phyloP scores from a whole-genome alignment of 305 asterid species.

The Fraxinus nigra region DNA sequence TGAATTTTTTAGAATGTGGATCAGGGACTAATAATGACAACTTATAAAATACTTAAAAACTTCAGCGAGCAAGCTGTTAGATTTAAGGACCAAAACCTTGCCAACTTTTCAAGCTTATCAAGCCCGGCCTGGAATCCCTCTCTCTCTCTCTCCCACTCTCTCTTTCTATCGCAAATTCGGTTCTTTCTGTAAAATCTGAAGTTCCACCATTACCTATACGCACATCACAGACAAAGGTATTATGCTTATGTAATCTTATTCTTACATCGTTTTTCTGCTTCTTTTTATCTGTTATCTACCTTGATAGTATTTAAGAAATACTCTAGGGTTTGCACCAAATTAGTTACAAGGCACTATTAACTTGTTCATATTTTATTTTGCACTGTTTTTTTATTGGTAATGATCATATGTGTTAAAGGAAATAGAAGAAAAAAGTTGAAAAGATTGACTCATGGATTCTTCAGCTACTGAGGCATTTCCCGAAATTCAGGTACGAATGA shows the following conservation, averaged over 20 bases:
- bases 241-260: not conserved
- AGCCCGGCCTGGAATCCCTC: not conserved
- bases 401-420: conserved; percentile 20
- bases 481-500: conserved; percentile 42
- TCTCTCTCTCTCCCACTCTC: not conserved
- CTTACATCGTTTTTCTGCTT: not conserved
- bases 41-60: too few species aligned
- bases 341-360: not conserved
- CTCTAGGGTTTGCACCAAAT: not conserved
- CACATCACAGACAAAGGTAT: not conserved
- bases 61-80: too few species aligned
- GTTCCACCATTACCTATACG: not conserved
- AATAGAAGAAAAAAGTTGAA: conserved; percentile 7
- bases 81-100: not conserved
- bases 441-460: conserved; percentile 38
- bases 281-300: not conserved
- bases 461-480: conserved; percentile 36
- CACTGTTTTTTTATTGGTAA: not conserved
- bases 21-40: too few species aligned
- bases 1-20: too few species aligned
- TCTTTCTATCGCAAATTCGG: not conserved
- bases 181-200: not conserved
- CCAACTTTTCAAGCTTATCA: not conserved
- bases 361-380: not conserved
- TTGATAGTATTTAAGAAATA: not conserved